Evolutionary conservation across 2,329 filamentous ascomycete species (phyloP), one percentile per base, ranked within the genome.

Genomic region (Ascomycota sp.): DNA sequence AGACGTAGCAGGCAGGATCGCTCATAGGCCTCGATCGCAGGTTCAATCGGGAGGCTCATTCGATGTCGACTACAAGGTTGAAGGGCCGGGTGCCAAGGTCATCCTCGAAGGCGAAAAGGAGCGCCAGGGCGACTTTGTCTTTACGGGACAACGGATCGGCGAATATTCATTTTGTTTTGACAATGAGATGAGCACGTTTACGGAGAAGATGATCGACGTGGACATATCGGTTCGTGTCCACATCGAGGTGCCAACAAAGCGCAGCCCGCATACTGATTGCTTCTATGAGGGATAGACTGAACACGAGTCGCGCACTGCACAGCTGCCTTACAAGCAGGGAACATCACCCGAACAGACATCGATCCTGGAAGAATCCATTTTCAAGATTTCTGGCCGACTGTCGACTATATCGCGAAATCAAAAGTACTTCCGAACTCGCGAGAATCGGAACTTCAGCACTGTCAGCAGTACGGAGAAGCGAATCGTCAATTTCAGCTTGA

Each of bases 381-480:
- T 89, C 64, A 93, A 92, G 62, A 68, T 98, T 39, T 92, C 83
- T 9, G 76, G 81, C 41, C 82, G 92, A 51, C 62, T 98, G 33
- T 92, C 83, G 10, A 93, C 84, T 40, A 89, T 98, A 51, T 83
- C 80, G 30, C 72, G 89, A 49, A 93, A 92, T 62, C 89, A 98
- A 52, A 98, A 98, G 56, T 98, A 98, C 64, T 98, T 98, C 73
- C 79, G 91, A 41, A 98, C 89, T 3, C 75, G 89, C 43, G 89
- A 98, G 66, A 98, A 98, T 67, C 72, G 89, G 40, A 98, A 98
- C 61, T 95, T 98, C 60, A 91, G 81, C 61, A 98, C 89, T 8
- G 89, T 98, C 47, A 70, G 81, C 54, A 93, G 84, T 60, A 98
- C 89, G 29, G 89, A 98, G 64, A 72, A 72, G 53, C 69, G 89